Base-by-base conservation (phyloP, 805 yeast genomes). In the Candida peoriensis region DNA sequence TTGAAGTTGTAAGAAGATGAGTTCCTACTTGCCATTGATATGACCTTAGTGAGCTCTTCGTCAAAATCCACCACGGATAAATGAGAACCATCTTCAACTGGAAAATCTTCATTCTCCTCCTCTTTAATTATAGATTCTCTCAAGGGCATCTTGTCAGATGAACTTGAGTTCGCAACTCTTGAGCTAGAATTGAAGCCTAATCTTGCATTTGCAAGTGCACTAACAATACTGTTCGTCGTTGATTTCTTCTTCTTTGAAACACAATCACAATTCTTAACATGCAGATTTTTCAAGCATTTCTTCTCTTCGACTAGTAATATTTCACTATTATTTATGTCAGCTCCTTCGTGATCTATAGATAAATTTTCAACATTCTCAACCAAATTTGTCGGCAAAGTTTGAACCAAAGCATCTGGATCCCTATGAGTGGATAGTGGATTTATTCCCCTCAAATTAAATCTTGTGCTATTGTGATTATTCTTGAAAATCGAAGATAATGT, bases 391-490 rank as follows among this genome's bases (percentile, higher is more conserved):
- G 46, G 43, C 3, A 46, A 32, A 11, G 36, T 29, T 10, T 36
- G 37, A 2, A 34, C 38, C 14, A 43, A 12, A 1, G 35, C 23
- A 4, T 29, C 20, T 17, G 43, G 47, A 19, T 53, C 50, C 28
- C 43, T 51, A 28, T 49, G 54, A 2, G 57, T 45, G 3, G 54
- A 47, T 9, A 52, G 30, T 8, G 58, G 58, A 30, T 53, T 52
- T 23, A 53, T 53, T 60, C 56, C 37, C 65, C 57, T 43, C n/a
- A 53, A 38, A 66, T 60, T 39, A 65, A 60, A 37, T 62, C 64
- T 31, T 25, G 39, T 34, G 12, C 38, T 43, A 17, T 35, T 44
- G 27, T 32, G 45, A 11, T 39, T 44, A 23, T 41, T 46, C 28
- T 41, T 50, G 43, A 53, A 50, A 15, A 51, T 53, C 9, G 46